Evolutionary conservation across 2,329 filamentous ascomycete genomes (phyloP), one percentile per base, ranked within the genome.

Genomic region (Scortechinia acanthostroma): DNA sequence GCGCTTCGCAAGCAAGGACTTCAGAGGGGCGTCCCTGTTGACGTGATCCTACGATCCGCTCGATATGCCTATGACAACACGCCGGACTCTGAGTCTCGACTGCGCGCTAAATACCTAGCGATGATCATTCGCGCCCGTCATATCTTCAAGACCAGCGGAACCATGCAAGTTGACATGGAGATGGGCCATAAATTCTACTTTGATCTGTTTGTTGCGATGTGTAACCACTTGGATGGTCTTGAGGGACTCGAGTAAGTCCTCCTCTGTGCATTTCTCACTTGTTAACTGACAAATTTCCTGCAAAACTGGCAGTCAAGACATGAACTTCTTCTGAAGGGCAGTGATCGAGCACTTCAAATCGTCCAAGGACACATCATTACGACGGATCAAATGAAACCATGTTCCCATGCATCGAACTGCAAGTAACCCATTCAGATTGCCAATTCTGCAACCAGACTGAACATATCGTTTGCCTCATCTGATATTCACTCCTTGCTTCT

Each of bases 81-180:
- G 59, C 90, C 91, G 55, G 88, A 95, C 72, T 86, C 83, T 58
- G 91, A 97, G 73, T 91, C 86, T 61, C 81, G 85, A 59, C 83
- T 97, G 66, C 90, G 91, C 72, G 91, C 91, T 74, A 90, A 95
- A 74, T 96, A 95, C 76, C 83, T 97, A 65, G 89, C 91, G 64
- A 80, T 96, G 68, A 95, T 96, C 69, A 95, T 96, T 74, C 86
- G 91, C 73, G 91, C 88, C 77, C 88, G 91, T 67, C 90, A 90
- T 75, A 95, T 89, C 60, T 96, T 97, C 69, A 96, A 95, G 84
- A 83, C 87, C 70, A 95, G 90, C 73, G 91, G 91, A 69, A 96
- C 91, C 68, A 95, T 96, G 90, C 91, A 96, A 78, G 85, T 87
- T 73, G 91, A 96, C 74, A 96, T 97, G 91, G 88, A 95, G 74